Conservation (phyloP, 2,329 filamentous ascomycete genomes). For the Graphiopsis chlorocephala region DNA sequence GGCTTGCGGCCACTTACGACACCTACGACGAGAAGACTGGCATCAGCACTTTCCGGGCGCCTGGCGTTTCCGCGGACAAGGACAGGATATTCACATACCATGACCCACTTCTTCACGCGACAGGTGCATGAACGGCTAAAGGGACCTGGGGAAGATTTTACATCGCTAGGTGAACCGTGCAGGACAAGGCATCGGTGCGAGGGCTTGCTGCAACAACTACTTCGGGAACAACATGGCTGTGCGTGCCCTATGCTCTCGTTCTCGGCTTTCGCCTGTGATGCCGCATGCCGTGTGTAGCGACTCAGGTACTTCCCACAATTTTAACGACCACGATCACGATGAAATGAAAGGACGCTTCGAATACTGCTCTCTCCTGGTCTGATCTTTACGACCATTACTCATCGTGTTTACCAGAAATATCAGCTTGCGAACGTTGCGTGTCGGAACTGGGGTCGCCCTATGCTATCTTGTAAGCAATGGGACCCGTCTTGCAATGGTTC, state of each 20-base stretch:
- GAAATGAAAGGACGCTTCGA: neutral
- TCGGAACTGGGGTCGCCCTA: neutral
- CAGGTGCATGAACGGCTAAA: neutral
- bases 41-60: slow-evolving; percentile 55
- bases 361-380: neutral
- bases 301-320: neutral
- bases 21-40: slow-evolving; percentile 55
- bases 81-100: slow-evolving; percentile 54
- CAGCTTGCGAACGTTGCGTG: neutral
- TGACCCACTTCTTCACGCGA: slow-evolving; percentile 43
- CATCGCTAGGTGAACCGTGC: neutral
- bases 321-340: neutral
- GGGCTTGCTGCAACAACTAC: neutral
- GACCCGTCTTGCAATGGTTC: neutral
- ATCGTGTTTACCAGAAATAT: neutral
- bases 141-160: neutral
- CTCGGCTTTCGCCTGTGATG: neutral
- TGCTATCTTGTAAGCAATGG: neutral
- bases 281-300: neutral
- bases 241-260: neutral
- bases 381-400: neutral
- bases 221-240: neutral
- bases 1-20: slow-evolving; percentile 53
- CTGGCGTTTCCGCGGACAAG: slow-evolving; percentile 49
- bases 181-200: neutral